These are phyloP conservation scores for Aspergillus hiratsukae DNA, from an alignment of 2,329 filamentous ascomycete genomes.

Conservation along the genomic window DNA sequence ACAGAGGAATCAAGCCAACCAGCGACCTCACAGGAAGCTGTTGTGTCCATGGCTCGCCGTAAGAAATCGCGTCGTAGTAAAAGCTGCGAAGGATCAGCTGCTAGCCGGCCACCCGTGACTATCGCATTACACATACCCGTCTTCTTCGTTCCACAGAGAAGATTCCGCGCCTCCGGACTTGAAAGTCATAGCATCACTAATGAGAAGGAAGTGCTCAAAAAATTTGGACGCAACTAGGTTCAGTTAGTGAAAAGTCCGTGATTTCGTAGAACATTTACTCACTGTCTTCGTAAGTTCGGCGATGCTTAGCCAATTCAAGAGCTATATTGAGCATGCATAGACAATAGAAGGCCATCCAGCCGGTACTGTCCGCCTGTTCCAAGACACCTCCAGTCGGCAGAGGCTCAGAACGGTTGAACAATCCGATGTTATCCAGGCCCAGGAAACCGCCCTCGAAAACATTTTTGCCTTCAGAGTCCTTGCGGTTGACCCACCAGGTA, in stretches of 20 bases:
- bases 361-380: constrained; percentile 95
- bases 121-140: constrained; percentile 48
- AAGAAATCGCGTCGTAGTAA: constrained; percentile 98
- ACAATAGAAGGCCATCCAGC: constrained; percentile 99
- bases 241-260: constrained; percentile 3
- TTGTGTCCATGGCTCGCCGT: constrained; percentile 88
- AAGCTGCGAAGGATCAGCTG: constrained; percentile 51
- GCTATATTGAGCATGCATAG: constrained; percentile 96
- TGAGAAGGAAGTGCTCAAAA: constrained; percentile 97
- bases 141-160: constrained; percentile 92
- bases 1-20: constrained; percentile 89
- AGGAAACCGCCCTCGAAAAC: constrained; percentile 96
- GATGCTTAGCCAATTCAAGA: constrained; percentile 89
- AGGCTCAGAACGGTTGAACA: constrained; percentile 96
- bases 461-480: constrained; percentile 91
- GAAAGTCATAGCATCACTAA: constrained; percentile 95
- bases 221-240: constrained; percentile 81
- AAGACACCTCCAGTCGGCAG: constrained; percentile 88
- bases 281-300: constrained; percentile 87
- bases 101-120: neutral
- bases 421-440: constrained; percentile 91
- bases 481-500: constrained; percentile 99
- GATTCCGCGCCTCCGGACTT: constrained; percentile 67
- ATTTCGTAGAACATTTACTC: constrained; percentile 7
- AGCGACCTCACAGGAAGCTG: constrained; percentile 89